Conservation (phyloP, 345 rosid species). For the Clarkia xantiana region DNA sequence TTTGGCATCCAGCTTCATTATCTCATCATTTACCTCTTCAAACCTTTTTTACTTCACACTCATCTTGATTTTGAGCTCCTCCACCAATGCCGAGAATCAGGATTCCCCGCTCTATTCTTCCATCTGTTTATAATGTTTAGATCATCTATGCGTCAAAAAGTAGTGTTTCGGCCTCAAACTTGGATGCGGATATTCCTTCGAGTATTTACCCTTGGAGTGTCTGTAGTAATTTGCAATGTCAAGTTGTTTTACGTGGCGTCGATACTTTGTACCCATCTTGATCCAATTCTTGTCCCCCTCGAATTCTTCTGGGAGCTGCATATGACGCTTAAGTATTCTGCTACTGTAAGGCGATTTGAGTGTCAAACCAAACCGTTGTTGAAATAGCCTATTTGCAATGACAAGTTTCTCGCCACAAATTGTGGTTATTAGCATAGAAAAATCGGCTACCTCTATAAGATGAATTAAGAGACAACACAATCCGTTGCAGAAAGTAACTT, state of each 20-base stretch:
- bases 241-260: conserved; percentile 50
- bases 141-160: conserved; percentile 46
- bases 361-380: too few species aligned
- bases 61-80: conserved; percentile 30
- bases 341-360: too few species aligned
- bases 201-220: conserved; percentile 57
- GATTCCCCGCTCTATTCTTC: conserved; percentile 26
- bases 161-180: conserved; percentile 63
- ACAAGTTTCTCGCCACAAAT: too few species aligned
- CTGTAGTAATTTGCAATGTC: conserved; percentile 71
- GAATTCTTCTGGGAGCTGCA: conserved; percentile 55
- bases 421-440: too few species aligned
- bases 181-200: conserved; percentile 37
- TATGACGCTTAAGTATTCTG: too few species aligned
- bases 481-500: too few species aligned
- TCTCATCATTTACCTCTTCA: not conserved
- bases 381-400: too few species aligned
- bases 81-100: conserved; percentile 68
- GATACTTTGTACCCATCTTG: conserved; percentile 29
- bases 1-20: conserved; percentile 7
- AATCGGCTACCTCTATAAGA: too few species aligned
- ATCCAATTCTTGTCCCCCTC: conserved; percentile 29
- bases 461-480: too few species aligned
- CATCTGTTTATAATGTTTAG: conserved; percentile 20
- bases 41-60: not conserved